These are phyloP conservation scores for Serendipita sp. DNA, from an alignment of 768 basidiomycete genomes.

Conservation along the genomic window DNA sequence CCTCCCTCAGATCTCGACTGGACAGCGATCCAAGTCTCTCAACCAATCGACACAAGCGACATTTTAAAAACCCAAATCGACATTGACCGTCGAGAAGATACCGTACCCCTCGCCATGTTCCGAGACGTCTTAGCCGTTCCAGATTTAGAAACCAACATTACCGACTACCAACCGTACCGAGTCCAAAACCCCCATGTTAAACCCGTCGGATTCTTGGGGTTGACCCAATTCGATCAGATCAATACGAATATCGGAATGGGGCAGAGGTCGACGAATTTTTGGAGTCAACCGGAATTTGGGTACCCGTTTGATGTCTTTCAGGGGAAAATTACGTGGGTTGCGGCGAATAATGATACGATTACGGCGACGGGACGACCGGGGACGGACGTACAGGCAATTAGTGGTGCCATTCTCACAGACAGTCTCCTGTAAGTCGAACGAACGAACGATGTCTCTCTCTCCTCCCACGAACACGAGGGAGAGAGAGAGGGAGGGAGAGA, in stretches of 20 bases:
- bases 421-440: neutral
- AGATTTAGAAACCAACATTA: neutral
- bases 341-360: neutral
- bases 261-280: neutral
- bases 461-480: neutral
- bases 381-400: neutral
- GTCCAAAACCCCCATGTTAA: neutral
- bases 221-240: neutral
- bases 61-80: neutral
- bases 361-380: neutral
- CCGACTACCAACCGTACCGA: neutral
- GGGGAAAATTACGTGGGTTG: neutral
- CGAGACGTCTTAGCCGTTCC: neutral
- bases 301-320: slow-evolving; percentile 1
- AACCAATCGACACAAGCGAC: neutral
- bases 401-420: neutral
- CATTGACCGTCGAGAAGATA: neutral
- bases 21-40: neutral
- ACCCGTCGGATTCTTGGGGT: neutral
- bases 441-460: neutral
- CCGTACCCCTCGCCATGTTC: neutral
- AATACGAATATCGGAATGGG: neutral
- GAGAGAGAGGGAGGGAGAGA: neutral
- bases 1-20: neutral
- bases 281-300: neutral